Evolutionary conservation across 768 basidiomycete genomes (phyloP), one percentile per base, ranked within the genome.

Genomic region (Mrakia frigida): DNA sequence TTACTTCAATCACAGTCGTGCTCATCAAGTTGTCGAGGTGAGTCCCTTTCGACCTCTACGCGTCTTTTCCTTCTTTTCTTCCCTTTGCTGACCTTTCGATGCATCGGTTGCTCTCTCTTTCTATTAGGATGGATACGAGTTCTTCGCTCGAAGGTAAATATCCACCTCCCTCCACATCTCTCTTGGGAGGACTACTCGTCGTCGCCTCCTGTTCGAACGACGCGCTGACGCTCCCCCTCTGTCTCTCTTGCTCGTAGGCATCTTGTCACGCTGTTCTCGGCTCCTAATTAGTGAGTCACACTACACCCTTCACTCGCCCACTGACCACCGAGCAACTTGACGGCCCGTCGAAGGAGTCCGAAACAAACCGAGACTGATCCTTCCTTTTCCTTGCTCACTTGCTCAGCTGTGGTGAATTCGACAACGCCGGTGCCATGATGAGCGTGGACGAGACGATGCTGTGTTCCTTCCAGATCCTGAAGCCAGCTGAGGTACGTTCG

Each of bases 361-460:
- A 23, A 28, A 28, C 46, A 4, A 46, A 50, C 69, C 69, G 10
- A 46, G 1, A 16, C 35, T 31, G 31, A 2, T 33, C 50, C 21
- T 3, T 35, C 46, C 50, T 28, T 31, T 14, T 52, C 53, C 18
- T 46, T 39, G n/a, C n/a, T n/a, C n/a, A n/a, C n/a, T n/a, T n/a
- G n/a, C 56, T 43, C 70, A 71, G 68, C 53, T 76, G 70, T 69
- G 92, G 93, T 79, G 92, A 98, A 86, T 99, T 99, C 81, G 96
- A 99, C 84, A 99, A 99, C 84, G 95, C 96, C 6, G 96, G 96
- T 52, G 96, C 96, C 46, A 99, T 99, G 96, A 99, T 98, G 96
- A 94, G 92, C 81, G 96, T 99, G 60, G 96, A 98, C 81, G 96
- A 98, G 85, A 97, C 96, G 13, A 84, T 98, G 79, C 84, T 98